Evolutionary conservation across 2,329 filamentous ascomycete species (phyloP), one percentile per base, ranked within the genome.

Genomic region (Botrytis fabae): DNA sequence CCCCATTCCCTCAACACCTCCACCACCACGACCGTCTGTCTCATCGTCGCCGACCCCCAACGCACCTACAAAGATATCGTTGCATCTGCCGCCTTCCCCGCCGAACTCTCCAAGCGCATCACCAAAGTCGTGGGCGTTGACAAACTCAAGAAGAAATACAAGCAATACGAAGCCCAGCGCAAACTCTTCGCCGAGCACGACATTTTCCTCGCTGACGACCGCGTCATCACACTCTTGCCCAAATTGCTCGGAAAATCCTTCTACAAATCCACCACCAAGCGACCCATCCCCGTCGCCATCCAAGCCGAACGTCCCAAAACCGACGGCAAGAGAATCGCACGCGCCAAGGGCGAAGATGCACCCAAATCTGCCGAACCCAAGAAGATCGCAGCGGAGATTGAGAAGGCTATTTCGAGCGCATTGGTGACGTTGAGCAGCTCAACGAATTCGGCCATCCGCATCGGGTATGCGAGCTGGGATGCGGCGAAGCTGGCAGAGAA

Each of bases 201-300:
- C 81, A 85, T 98, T 73, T 98, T 99, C 85, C 87, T 99, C 73
- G 95, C 93, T 70, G 96, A 99, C 82, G 93, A 97, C 80, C 88
- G 96, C 66, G 92, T 99, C 78, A 86, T 91, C 80, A 91, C 88
- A 81, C 84, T 86, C 42, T 87, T 98, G 74, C 93, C 95, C 73
- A 88, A 89, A 76, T 85, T 91, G 4, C 89, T 99, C 20, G 96
- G 95, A 78, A 98, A 97, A 85, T 92, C 92, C 2, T 98, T 99
- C 83, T 98, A 96, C 88, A 92, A 94, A 85, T 87, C 85, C 73
- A 93, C 91, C 4, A 83, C 84, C 76, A 98, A 98, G 87, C 88
- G 95, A 57, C 96, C 96, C 16, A 90, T 99, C 73, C 95, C 96
- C 40, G 88, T 98, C 54, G 86, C 87, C 61, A 87, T 98, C 75